These are phyloP conservation scores for Singerocomus rubriflavus DNA, from an alignment of 1,284 basidiomycete species.

Conservation along the genomic window DNA sequence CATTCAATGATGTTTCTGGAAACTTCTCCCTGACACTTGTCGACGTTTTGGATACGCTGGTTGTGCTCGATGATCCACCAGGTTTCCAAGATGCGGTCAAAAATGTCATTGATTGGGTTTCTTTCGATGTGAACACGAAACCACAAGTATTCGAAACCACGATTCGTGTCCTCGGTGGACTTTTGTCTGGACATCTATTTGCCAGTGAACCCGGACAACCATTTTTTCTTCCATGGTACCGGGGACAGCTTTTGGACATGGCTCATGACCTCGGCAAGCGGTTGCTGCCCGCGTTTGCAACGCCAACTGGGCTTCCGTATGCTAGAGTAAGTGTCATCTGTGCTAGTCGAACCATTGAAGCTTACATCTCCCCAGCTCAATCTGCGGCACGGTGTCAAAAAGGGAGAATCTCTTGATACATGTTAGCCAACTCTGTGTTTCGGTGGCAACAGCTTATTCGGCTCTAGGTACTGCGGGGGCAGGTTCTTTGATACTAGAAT, in stretches of 20 bases:
- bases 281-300: slow-evolving; percentile 84
- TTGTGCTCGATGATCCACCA: slow-evolving; percentile 68
- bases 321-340: slow-evolving; percentile 60
- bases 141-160: slow-evolving; percentile 92
- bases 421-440: slow-evolving; percentile 49
- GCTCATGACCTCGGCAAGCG: slow-evolving; percentile 84
- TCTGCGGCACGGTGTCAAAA: slow-evolving; percentile 65
- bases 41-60: slow-evolving; percentile 79
- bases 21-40: slow-evolving; percentile 83
- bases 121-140: slow-evolving; percentile 85
- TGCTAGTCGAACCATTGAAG: not conserved
- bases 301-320: slow-evolving; percentile 85
- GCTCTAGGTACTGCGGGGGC: slow-evolving; percentile 82
- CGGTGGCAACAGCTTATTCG: slow-evolving; percentile 13
- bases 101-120: slow-evolving; percentile 73
- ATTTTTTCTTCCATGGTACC: slow-evolving; percentile 76
- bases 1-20: slow-evolving; percentile 80
- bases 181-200: slow-evolving; percentile 84
- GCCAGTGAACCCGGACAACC: slow-evolving; percentile 61
- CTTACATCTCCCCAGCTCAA: slow-evolving; percentile 53
- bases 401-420: slow-evolving; percentile 72
- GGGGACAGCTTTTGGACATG: slow-evolving; percentile 69
- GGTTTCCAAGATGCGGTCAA: slow-evolving; percentile 77
- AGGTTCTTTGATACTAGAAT: slow-evolving; percentile 88
- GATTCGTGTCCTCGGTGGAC: slow-evolving; percentile 84